Conservation (phyloP, 805 yeast species). For the Ogataea pilisensis region DNA sequence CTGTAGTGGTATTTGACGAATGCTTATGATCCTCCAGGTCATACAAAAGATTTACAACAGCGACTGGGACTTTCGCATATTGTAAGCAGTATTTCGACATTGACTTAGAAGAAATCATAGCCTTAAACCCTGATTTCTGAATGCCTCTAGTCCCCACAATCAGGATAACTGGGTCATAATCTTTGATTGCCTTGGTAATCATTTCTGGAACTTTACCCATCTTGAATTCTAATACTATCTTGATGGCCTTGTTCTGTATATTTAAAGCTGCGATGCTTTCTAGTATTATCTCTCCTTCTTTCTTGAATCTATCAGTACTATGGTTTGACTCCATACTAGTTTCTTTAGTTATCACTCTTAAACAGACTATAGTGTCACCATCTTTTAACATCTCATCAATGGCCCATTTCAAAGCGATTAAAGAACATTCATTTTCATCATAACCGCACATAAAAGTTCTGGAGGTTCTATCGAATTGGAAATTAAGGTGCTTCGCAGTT, state of each 20-base stretch:
- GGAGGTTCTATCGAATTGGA: constrained; percentile 32
- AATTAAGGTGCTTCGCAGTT: constrained; percentile 35
- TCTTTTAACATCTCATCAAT: constrained; percentile 40
- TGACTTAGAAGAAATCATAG: constrained; percentile 38
- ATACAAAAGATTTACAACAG: constrained; percentile 39
- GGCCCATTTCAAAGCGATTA: constrained; percentile 42
- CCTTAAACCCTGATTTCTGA: constrained; percentile 35
- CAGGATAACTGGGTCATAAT: constrained; percentile 42
- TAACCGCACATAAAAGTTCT: constrained; percentile 43
- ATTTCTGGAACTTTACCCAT: constrained; percentile 40
- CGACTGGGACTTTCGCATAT: constrained; percentile 42
- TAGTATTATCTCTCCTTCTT: constrained; percentile 33
- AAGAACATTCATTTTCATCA: constrained; percentile 38
- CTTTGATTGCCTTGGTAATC: constrained; percentile 37
- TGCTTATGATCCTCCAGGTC: not conserved
- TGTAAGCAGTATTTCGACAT: constrained; percentile 46
- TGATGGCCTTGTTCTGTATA: constrained; percentile 33
- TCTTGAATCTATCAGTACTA: constrained; percentile 24
- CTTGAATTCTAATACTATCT: constrained; percentile 40
- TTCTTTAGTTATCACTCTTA: constrained; percentile 38
- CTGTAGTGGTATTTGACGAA: not conserved
- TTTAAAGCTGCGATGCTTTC: constrained; percentile 32
- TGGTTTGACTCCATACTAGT: constrained; percentile 18
- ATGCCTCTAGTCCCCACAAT: constrained; percentile 42
- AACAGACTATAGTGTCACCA: constrained; percentile 43